Conservation (phyloP, 768 basidiomycete species). For the Amanita muscaria region DNA sequence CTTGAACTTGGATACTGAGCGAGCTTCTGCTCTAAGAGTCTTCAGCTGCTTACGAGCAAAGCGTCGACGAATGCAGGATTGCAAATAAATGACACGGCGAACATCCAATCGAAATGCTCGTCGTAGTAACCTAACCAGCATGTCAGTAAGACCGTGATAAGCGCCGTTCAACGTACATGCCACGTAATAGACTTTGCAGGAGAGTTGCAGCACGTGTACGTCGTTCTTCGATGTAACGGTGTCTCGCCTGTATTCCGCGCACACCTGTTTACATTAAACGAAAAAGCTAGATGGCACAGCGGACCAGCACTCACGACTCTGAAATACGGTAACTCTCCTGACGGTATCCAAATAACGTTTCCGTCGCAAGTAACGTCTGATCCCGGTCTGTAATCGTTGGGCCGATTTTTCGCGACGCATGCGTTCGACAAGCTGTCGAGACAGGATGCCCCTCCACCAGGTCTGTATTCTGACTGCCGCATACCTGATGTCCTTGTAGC, state of each 20-base stretch:
- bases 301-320: slow-evolving; percentile 58
- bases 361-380: slow-evolving; percentile 68
- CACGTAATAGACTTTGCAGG: slow-evolving; percentile 81
- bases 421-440: slow-evolving; percentile 57
- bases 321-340: slow-evolving; percentile 59
- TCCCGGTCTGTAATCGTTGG: slow-evolving; percentile 61
- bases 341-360: slow-evolving; percentile 57
- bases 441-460: slow-evolving; percentile 88
- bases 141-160: background rate
- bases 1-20: slow-evolving; percentile 96
- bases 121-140: slow-evolving; percentile 39
- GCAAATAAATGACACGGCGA: slow-evolving; percentile 70
- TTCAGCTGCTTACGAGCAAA: slow-evolving; percentile 82
- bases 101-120: slow-evolving; percentile 51
- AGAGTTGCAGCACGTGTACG: slow-evolving; percentile 53
- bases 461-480: slow-evolving; percentile 85
- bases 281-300: background rate
- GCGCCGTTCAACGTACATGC: slow-evolving; percentile 52
- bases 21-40: slow-evolving; percentile 79
- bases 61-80: slow-evolving; percentile 87
- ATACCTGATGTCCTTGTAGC: slow-evolving; percentile 59
- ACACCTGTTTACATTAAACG: slow-evolving; percentile 36
- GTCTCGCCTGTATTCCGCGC: slow-evolving; percentile 68
- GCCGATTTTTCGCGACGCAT: slow-evolving; percentile 73
- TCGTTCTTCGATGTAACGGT: slow-evolving; percentile 46